These are phyloP conservation scores for Trametes hirsuta DNA, from an alignment of 1,284 basidiomycete genomes.

Conservation along the genomic window DNA sequence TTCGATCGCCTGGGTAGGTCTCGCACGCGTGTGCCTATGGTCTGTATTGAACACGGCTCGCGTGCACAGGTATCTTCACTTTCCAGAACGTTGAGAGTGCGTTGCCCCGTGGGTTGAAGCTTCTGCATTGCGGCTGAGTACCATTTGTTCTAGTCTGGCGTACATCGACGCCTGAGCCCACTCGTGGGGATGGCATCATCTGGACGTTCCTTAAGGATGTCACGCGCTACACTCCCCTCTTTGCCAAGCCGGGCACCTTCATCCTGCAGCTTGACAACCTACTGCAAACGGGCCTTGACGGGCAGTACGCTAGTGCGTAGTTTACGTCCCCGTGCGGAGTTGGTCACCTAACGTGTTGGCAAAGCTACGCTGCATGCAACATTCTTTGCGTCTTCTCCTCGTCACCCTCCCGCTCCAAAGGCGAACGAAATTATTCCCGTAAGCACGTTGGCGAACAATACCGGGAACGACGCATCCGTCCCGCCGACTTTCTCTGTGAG, in stretches of 20 bases:
- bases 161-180: constrained; percentile 80
- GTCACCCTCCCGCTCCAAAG: constrained; percentile 59
- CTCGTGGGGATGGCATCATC: constrained; percentile 66
- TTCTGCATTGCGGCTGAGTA: neutral
- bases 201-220: constrained; percentile 83
- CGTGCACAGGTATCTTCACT: constrained; percentile 54
- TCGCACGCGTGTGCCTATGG: neutral
- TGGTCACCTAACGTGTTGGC: neutral
- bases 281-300: constrained; percentile 57
- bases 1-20: constrained; percentile 63
- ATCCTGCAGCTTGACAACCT: constrained; percentile 76
- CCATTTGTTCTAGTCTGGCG: constrained; percentile 60
- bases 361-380: constrained; percentile 70
- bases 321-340: neutral
- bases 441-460: constrained; percentile 61
- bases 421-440: constrained; percentile 71
- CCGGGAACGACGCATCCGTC: constrained; percentile 71
- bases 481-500: constrained; percentile 73
- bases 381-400: constrained; percentile 61
- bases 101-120: constrained; percentile 22
- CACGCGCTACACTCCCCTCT: constrained; percentile 71
- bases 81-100: constrained; percentile 77
- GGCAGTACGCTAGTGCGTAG: constrained; percentile 67
- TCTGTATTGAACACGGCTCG: too few species aligned
- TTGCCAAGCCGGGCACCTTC: constrained; percentile 65